These are phyloP conservation scores for Acer campestre DNA, from an alignment of 345 rosid genomes.

Conservation along the genomic window DNA sequence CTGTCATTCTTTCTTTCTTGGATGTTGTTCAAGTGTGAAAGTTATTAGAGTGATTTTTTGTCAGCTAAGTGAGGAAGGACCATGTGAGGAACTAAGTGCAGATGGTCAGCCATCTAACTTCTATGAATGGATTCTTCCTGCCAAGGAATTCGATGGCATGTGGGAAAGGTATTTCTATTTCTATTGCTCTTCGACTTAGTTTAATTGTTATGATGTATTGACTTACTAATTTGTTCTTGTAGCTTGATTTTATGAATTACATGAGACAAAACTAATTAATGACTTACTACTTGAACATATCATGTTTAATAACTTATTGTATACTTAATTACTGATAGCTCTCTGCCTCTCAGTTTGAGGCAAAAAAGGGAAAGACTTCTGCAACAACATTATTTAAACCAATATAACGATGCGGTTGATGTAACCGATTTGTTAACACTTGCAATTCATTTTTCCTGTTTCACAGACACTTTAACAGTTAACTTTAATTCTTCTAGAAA, in stretches of 20 bases:
- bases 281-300: too few species aligned
- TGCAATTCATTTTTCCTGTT: too few species aligned
- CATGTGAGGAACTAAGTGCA: slow-evolving; percentile 76
- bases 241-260: slow-evolving; percentile 53
- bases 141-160: slow-evolving; percentile 96
- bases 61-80: slow-evolving; percentile 95
- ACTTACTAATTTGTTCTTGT: slow-evolving; percentile 34
- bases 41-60: slow-evolving; percentile 23
- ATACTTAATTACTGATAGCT: too few species aligned
- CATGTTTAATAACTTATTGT: too few species aligned
- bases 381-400: too few species aligned
- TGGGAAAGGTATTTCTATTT: slow-evolving; percentile 92
- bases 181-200: background rate
- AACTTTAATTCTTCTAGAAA: too few species aligned
- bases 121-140: slow-evolving; percentile 96
- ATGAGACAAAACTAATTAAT: too few species aligned
- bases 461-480: too few species aligned
- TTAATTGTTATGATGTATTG: slow-evolving; percentile 10
- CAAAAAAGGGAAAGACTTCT: too few species aligned
- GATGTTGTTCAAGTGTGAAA: background rate
- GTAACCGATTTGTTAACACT: too few species aligned
- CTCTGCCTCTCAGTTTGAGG: too few species aligned
- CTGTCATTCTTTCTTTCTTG: background rate
- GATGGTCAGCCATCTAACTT: slow-evolving; percentile 90
- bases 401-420: too few species aligned